A percentile compares a stretch with the other conserved stretches of the same genome.
Conservation (phyloP, 106 monocot species). For the Gastrodia elata region DNA sequence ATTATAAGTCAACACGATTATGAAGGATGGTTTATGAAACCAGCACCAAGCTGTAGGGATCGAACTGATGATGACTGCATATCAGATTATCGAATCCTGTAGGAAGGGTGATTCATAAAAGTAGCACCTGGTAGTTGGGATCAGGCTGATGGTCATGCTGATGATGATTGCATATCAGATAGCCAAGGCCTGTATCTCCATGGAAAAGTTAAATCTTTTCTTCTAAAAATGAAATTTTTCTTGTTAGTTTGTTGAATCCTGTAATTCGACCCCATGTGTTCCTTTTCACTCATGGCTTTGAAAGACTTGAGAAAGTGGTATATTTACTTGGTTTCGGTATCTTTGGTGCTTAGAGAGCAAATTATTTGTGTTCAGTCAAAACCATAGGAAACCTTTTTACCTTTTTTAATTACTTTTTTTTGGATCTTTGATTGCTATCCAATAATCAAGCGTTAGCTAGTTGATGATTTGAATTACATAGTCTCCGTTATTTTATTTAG, state of each 20-base stretch:
- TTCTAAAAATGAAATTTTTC: background rate
- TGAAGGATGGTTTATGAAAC: background rate
- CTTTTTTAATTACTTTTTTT: no score
- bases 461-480: background rate
- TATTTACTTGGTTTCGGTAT: no score
- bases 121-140: no score
- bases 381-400: background rate
- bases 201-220: background rate
- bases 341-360: background rate
- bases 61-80: background rate
- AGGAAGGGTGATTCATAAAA: background rate
- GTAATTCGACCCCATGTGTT: background rate
- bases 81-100: background rate
- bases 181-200: background rate
- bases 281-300: background rate
- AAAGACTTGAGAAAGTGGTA: background rate
- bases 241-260: background rate
- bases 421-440: no score
- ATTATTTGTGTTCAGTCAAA: background rate
- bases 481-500: background rate
- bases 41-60: background rate
- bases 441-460: no score
- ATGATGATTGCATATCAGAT: background rate
- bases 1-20: background rate
- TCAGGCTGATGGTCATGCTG: no score